phyloP scores from a whole-genome alignment of 495 filamentous ascomycete species.

The Hypoxylon cercidicola region DNA sequence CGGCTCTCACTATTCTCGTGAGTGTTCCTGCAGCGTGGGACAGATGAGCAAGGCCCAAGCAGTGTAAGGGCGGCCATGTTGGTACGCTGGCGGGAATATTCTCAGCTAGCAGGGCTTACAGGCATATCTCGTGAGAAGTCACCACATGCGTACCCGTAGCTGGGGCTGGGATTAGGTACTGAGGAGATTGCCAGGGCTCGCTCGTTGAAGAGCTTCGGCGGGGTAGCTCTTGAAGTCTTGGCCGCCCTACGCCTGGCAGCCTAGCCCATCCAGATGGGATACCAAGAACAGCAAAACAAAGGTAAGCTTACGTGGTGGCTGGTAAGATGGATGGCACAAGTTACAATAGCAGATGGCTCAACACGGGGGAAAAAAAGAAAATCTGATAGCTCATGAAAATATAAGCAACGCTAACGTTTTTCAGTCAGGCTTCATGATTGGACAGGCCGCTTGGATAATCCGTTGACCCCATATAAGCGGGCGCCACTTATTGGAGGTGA shows the following conservation, averaged over 20 bases:
- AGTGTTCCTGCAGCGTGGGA: not conserved
- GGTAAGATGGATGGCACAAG: not conserved
- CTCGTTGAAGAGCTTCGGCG: no score
- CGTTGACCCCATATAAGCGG: constrained; percentile 11
- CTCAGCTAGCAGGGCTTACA: not conserved
- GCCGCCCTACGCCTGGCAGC: no score
- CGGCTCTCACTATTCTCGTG: not conserved
- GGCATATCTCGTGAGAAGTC: not conserved
- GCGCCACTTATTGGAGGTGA: not conserved
- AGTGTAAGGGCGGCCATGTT: not conserved
- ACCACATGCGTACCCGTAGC: not conserved
- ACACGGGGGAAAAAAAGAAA: not conserved
- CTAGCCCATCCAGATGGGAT: not conserved
- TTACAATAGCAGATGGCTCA: not conserved
- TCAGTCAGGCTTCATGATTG: constrained; percentile 14
- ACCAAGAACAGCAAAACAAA: not conserved
- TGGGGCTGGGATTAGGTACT: no score
- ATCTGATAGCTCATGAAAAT: not conserved
- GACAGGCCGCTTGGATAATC: constrained; percentile 13
- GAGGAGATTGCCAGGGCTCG: no score
- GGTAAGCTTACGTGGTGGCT: constrained; percentile 11
- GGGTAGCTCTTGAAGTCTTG: no score
- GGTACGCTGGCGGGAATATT: not conserved
- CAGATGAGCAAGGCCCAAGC: not conserved
- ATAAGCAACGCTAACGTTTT: constrained; percentile 25